Evolutionary conservation across 1,284 basidiomycete species (phyloP).

Genomic region (Rhodotorula mucilaginosa): DNA sequence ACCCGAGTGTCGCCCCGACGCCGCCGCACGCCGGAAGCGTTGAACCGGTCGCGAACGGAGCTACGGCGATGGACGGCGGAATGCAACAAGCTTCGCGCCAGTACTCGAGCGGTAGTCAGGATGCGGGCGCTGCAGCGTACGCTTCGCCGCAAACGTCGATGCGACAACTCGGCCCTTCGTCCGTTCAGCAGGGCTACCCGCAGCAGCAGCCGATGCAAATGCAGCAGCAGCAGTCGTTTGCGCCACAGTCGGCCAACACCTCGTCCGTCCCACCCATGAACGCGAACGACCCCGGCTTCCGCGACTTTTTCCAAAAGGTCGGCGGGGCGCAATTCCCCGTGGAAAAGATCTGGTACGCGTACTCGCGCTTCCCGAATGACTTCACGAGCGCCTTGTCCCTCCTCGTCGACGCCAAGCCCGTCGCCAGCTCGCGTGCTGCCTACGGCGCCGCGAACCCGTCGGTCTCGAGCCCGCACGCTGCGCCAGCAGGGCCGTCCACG

Average conservation of each 20-base stretch:
- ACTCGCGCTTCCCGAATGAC: slow-evolving; percentile 12
- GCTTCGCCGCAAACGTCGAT: background rate
- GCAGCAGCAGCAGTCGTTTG: background rate
- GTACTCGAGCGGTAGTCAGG: background rate
- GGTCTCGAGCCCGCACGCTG: background rate
- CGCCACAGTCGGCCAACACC: background rate
- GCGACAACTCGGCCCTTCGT: background rate
- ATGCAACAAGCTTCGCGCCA: background rate
- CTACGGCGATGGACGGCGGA: background rate
- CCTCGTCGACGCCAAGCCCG: slow-evolving; percentile 29
- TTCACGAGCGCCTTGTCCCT: slow-evolving; percentile 12
- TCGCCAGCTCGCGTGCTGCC: background rate
- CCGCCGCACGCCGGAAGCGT: slow-evolving; percentile 15
- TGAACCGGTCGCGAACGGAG: background rate
- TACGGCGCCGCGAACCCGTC: slow-evolving; percentile 11
- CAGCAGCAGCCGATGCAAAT: background rate
- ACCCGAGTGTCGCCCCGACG: slow-evolving; percentile 20
- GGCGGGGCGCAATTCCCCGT: slow-evolving; percentile 15
- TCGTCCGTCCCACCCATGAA: background rate
- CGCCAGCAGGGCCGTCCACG: slow-evolving; percentile 1
- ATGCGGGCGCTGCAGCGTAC: background rate
- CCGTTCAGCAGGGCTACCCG: background rate
- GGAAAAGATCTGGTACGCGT: slow-evolving; percentile 23
- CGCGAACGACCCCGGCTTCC: slow-evolving; percentile 23
- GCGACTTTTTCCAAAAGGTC: slow-evolving; percentile 15